Evolutionary conservation across 345 rosid species (phyloP).

Genomic region (Cardamine resedifolia): DNA sequence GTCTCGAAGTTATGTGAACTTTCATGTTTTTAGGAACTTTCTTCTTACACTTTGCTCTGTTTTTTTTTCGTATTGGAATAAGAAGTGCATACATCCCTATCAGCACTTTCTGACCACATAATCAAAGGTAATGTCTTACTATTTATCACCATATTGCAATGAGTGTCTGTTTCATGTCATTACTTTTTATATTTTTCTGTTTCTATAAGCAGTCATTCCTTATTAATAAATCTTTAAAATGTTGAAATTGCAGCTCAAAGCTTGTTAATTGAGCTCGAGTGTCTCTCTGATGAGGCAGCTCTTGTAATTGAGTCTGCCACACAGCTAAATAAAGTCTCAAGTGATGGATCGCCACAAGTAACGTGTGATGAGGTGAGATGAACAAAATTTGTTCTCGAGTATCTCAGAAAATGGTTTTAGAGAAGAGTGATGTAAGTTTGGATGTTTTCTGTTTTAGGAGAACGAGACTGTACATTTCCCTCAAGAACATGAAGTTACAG

Average conservation of each 20-base stretch:
- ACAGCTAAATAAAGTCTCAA: slow-evolving; percentile 30
- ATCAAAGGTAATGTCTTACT: slow-evolving; percentile 49
- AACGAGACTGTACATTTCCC: slow-evolving; percentile 19
- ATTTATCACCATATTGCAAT: not conserved
- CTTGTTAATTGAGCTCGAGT: slow-evolving; percentile 55
- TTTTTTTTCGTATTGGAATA: not conserved
- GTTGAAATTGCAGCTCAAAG: slow-evolving; percentile 50
- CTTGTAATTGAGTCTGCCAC: slow-evolving; percentile 41
- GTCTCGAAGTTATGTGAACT: not conserved
- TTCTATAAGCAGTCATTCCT: not conserved
- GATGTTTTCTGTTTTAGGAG: slow-evolving; percentile 34
- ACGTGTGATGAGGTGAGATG: slow-evolving; percentile 46
- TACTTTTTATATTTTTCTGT: not conserved
- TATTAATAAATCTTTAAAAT: not conserved
- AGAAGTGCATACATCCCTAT: slow-evolving; percentile 56
- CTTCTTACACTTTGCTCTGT: not conserved
- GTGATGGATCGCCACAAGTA: slow-evolving; percentile 32
- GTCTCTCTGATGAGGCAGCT: slow-evolving; percentile 50
- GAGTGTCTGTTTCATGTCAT: slow-evolving; percentile 4
- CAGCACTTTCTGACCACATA: slow-evolving; percentile 58
- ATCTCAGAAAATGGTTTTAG: not conserved
- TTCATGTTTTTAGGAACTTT: not conserved
- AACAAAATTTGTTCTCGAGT: not conserved
- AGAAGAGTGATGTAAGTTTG: slow-evolving; percentile 2
- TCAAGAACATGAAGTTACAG: slow-evolving; percentile 44